phyloP scores from a whole-genome alignment of 805 yeast species.

The Candida hungchunana region DNA sequence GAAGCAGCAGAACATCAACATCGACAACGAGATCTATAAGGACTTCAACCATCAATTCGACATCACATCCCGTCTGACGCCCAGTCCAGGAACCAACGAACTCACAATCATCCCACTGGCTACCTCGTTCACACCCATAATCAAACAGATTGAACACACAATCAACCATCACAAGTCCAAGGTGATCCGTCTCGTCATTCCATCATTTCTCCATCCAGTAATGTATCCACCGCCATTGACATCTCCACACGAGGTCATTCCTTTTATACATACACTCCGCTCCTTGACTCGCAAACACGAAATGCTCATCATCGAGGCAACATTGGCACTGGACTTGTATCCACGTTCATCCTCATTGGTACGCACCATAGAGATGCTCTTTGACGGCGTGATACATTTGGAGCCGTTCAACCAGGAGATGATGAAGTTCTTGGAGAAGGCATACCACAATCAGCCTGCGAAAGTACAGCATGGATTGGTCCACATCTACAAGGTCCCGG shows the following conservation, averaged over 20 bases:
- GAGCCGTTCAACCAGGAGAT: constrained; percentile 80
- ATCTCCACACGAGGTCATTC: constrained; percentile 44
- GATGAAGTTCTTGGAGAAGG: constrained; percentile 59
- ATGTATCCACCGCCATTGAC: constrained; percentile 52
- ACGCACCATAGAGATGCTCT: constrained; percentile 51
- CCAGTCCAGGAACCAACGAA: constrained; percentile 62
- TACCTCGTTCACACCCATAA: constrained; percentile 26
- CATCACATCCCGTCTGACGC: constrained; percentile 64
- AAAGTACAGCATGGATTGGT: constrained; percentile 84
- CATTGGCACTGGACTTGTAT: constrained; percentile 63
- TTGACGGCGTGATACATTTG: constrained; percentile 67
- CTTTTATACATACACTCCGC: constrained; percentile 58
- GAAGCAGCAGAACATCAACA: constrained; percentile 19
- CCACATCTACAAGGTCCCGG: constrained; percentile 69
- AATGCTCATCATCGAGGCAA: constrained; percentile 46
- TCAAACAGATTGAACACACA: constrained; percentile 40
- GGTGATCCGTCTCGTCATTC: constrained; percentile 64
- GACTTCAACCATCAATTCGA: constrained; percentile 68
- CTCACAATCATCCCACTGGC: constrained; percentile 48
- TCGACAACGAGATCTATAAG: constrained; percentile 37
- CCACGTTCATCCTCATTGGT: constrained; percentile 48
- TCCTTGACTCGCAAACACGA: constrained; percentile 44
- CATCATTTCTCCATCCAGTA: constrained; percentile 77
- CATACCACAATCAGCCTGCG: constrained; percentile 66
- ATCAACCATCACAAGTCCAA: constrained; percentile 41